phyloP scores from a whole-genome alignment of 1,284 basidiomycete genomes.

The Volvariella volvacea region DNA sequence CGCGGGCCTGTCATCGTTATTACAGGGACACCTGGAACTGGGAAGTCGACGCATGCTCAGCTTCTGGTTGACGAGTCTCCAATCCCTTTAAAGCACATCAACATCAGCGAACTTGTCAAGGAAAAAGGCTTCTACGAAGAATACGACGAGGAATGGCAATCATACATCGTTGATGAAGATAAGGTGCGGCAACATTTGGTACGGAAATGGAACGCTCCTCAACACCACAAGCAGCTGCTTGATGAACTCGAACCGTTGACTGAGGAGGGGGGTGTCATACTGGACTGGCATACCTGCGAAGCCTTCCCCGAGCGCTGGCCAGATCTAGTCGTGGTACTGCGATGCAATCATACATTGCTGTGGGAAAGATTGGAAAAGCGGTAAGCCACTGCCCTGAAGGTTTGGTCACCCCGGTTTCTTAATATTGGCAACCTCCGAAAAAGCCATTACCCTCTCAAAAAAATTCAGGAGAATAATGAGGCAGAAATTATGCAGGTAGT shows the following conservation, averaged over 20 bases:
- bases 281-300: conserved; percentile 98
- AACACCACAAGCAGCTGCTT: conserved; percentile 48
- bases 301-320: conserved; percentile 95
- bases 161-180: conserved; percentile 94
- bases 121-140: conserved; percentile 77
- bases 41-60: conserved; percentile 88
- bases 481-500: conserved; percentile 98
- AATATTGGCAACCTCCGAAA: background rate
- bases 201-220: conserved; percentile 3
- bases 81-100: conserved; percentile 73
- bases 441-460: conserved; percentile 86
- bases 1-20: conserved; percentile 81
- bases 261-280: conserved; percentile 71
- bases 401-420: too few species aligned
- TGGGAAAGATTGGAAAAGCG: conserved; percentile 93
- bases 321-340: conserved; percentile 92
- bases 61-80: conserved; percentile 66
- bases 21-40: conserved; percentile 85
- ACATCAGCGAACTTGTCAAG: conserved; percentile 88
- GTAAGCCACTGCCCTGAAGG: conserved; percentile 21
- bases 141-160: conserved; percentile 93
- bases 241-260: conserved; percentile 82
- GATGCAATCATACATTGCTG: conserved; percentile 84
- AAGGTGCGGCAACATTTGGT: conserved; percentile 42
- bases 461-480: conserved; percentile 98